Conservation (phyloP, 192 early-diverging fungal species). For the Endogone sp. region DNA sequence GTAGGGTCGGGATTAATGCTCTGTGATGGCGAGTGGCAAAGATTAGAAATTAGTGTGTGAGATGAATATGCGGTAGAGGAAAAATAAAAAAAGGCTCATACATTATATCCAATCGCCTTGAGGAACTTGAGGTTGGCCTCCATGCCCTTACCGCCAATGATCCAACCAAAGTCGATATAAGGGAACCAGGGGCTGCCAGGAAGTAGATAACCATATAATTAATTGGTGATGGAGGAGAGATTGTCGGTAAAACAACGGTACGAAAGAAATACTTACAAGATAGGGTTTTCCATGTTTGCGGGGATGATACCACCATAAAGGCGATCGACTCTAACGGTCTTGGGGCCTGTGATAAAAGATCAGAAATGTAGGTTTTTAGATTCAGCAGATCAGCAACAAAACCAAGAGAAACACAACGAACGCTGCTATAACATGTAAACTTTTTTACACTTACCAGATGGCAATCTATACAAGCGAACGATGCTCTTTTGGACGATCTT, state of each 20-base stretch:
- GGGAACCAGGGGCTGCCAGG: neutral
- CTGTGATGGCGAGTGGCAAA: neutral
- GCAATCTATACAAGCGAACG: conserved; percentile 4
- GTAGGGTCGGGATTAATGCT: conserved; percentile 17
- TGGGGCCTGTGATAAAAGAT: neutral
- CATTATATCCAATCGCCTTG: conserved; percentile 14
- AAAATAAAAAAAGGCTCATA: neutral
- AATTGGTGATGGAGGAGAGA: neutral
- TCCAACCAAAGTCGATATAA: conserved; percentile 15
- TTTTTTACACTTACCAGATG: conserved; percentile 7
- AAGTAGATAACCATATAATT: no score
- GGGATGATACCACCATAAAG: conserved; percentile 12
- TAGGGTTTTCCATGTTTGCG: neutral
- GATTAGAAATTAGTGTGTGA: neutral
- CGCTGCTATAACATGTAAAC: no score
- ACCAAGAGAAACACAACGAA: neutral
- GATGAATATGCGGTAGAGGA: neutral
- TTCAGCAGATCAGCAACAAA: neutral
- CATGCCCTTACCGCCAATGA: conserved; percentile 1
- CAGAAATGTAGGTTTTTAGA: neutral
- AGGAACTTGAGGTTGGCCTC: conserved; percentile 5
- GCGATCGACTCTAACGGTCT: conserved; percentile 14
- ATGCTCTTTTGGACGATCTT: neutral
- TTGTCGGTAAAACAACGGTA: neutral
- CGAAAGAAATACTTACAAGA: neutral